Evolutionary conservation across 192 early-diverging fungal genomes (phyloP).

Genomic region (Coemansia sp.): DNA sequence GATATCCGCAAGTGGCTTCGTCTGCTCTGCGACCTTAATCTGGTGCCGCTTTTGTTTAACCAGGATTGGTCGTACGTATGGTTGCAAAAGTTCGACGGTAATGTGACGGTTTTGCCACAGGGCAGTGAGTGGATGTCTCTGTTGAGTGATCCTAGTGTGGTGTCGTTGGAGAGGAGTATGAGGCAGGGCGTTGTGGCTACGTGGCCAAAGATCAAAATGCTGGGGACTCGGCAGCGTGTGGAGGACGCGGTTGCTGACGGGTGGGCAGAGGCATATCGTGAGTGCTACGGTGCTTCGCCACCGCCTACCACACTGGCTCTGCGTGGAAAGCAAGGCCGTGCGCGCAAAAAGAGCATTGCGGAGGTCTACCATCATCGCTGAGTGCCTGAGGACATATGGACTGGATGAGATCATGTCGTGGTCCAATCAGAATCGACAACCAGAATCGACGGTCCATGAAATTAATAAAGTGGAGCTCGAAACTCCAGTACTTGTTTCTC

Average conservation of each 20-base stretch:
- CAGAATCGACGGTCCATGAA: neutral
- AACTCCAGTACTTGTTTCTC: too few species aligned
- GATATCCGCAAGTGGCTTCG: slow-evolving; percentile 88
- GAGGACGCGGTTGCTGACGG: slow-evolving; percentile 65
- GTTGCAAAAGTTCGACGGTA: slow-evolving; percentile 91
- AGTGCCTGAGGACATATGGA: slow-evolving; percentile 18
- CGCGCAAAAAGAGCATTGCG: neutral
- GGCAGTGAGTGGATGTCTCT: slow-evolving; percentile 67
- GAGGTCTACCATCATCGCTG: neutral
- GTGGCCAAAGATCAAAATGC: slow-evolving; percentile 80
- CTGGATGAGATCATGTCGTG: slow-evolving; percentile 1
- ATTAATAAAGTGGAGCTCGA: too few species aligned
- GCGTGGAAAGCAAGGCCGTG: neutral
- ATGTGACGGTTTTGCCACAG: slow-evolving; percentile 79
- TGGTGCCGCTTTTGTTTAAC: slow-evolving; percentile 75
- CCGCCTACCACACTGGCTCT: neutral
- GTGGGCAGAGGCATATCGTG: slow-evolving; percentile 7
- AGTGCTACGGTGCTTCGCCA: neutral
- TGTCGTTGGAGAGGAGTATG: slow-evolving; percentile 62
- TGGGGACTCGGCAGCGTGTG: slow-evolving; percentile 72
- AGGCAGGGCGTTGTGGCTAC: slow-evolving; percentile 63
- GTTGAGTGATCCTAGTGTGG: slow-evolving; percentile 65
- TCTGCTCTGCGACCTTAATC: slow-evolving; percentile 74
- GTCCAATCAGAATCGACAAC: slow-evolving; percentile 18
- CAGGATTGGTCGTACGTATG: slow-evolving; percentile 84